Base-by-base conservation (phyloP, 306 rosid genomes). In the Dalbergia cultrata region DNA sequence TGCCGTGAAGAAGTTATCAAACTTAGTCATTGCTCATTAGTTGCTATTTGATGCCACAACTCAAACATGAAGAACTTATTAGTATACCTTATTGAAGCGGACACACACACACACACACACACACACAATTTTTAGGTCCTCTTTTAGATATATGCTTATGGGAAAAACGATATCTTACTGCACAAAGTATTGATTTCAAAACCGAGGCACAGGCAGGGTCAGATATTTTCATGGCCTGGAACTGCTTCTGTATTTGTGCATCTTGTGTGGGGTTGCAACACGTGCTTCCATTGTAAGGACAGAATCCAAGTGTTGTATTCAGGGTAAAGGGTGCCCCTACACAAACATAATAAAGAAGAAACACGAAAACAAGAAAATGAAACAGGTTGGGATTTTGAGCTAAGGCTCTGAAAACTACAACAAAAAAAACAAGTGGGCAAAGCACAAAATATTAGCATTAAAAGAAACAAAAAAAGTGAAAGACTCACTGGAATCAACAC, bases 181-280 rank as follows among this genome's bases (percentile, higher is more conserved):
- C 95, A 68, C 99, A 96, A 62, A 89, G 88, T 77, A 96, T 77
- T 67, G 98, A 90, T 85, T 92, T 96, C 71, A 96, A 31, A 69
- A 89, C 80, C 4, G 97, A 84, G 83, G 95, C 86, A 81, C 99
- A 96, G 58, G 62, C 84, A 77, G 86, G 53, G 80, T 85, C 88
- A 86, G 98, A 92, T 31, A 92, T 76, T 67, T 92, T 87, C 97
- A 90, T 89, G 44, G 67, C 69, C 82, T 83, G 84, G 80, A 90
- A 90, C 67, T 90, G 91, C 83, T 89, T 89, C 84, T 90, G 81
- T 62, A 93, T 59, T 62, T 75, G 83, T 49, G 78, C 79, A 92
- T 96, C 99, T 88, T 87, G 83, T 2, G 85, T 85, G 67, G 97
- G 76, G 79, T 96, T 86, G 87, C 99, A 96, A 82, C 99, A 96